These are phyloP conservation scores for Gentiana dahurica DNA, from an alignment of 257 asterid genomes.

Conservation along the genomic window DNA sequence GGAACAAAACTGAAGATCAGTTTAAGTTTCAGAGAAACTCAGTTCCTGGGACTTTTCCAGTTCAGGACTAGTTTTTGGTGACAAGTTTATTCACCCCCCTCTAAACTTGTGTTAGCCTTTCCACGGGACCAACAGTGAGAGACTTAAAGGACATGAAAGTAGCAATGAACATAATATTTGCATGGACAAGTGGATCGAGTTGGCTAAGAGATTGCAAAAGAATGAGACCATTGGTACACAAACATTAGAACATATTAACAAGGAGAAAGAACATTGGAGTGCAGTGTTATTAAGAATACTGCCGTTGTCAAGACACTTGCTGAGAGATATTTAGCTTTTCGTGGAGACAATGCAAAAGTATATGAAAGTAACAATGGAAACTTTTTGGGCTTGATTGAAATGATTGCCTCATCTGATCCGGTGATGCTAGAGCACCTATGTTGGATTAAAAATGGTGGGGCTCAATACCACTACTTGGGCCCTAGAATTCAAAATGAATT, in stretches of 20 bases:
- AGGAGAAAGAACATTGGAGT: too few relatives aligned
- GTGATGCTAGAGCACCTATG: not conserved
- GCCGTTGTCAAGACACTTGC: too few relatives aligned
- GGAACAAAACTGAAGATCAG: too few relatives aligned
- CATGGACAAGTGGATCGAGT: not conserved
- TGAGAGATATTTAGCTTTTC: not conserved
- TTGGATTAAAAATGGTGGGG: not conserved
- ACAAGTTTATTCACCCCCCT: too few relatives aligned
- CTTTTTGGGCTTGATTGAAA: not conserved
- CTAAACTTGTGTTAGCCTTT: too few relatives aligned
- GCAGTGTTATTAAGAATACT: too few relatives aligned
- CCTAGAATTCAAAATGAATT: not conserved
- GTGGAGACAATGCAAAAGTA: not conserved
- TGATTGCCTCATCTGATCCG: not conserved
- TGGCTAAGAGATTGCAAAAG: not conserved
- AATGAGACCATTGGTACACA: not conserved
- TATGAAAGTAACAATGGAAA: not conserved
- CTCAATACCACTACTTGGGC: too few relatives aligned
- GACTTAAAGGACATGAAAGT: conserved; percentile 1
- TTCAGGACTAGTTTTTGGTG: too few relatives aligned
- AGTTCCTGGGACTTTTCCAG: too few relatives aligned
- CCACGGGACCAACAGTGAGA: not conserved
- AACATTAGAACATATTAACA: too few relatives aligned
- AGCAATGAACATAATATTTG: not conserved
- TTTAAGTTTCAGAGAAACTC: too few relatives aligned